These are phyloP conservation scores for Cladorrhinum sp. DNA, from an alignment of 2,329 filamentous ascomycete genomes.

Conservation along the genomic window DNA sequence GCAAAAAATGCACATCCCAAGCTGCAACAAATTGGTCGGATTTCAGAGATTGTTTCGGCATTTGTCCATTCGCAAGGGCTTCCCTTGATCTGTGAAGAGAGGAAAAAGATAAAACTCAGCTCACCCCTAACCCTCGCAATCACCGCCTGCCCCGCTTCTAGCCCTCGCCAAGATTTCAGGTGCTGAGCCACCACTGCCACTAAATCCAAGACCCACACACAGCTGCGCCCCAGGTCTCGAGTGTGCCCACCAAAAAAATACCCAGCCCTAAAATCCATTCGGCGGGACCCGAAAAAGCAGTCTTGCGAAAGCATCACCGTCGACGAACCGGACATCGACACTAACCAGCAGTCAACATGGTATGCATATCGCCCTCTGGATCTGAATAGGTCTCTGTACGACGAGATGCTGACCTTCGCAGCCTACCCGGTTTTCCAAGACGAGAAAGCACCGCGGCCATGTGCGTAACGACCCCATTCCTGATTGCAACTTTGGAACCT, in stretches of 20 bases:
- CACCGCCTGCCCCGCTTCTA: neutral
- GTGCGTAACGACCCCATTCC: conserved; percentile 17
- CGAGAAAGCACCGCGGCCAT: conserved; percentile 70
- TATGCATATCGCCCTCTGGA: conserved; percentile 20
- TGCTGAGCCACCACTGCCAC: conserved; percentile 1
- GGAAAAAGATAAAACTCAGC: too few species aligned
- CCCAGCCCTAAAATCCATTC: conserved; percentile 29
- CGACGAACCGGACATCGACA: conserved; percentile 29
- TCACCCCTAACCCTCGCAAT: conserved; percentile 21
- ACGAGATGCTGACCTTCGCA: conserved; percentile 25
- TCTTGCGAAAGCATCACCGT: conserved; percentile 27
- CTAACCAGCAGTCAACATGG: conserved; percentile 29
- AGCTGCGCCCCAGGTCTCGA: conserved; percentile 13
- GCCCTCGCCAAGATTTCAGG: conserved; percentile 3
- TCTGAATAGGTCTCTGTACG: neutral
- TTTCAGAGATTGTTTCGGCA: too few species aligned
- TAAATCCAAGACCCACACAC: neutral
- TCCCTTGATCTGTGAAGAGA: too few species aligned
- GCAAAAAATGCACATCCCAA: too few species aligned
- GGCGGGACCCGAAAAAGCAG: conserved; percentile 24
- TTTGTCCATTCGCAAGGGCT: too few species aligned
- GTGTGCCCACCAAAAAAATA: conserved; percentile 30
- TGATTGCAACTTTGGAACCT: conserved; percentile 6
- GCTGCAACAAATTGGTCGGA: too few species aligned
- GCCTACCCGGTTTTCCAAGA: conserved; percentile 74